Conservation (phyloP, 31 red algal genomes). For the Asparagopsis taxiformis region DNA sequence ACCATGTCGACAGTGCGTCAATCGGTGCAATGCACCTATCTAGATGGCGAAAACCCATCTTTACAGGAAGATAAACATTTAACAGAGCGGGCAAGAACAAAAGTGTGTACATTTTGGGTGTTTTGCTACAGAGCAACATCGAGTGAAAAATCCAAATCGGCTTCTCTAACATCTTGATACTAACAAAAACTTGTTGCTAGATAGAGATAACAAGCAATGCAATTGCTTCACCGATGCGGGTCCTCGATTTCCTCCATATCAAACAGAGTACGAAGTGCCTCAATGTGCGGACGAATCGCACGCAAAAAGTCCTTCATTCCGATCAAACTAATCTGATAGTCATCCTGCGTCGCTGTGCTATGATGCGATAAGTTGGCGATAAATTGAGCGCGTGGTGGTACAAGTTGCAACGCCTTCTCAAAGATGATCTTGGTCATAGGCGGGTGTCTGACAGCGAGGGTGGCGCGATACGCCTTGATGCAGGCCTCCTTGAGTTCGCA, state of each 20-base stretch:
- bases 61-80: no score
- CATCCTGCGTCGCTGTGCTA: conserved; percentile 6
- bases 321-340: conserved; percentile 17
- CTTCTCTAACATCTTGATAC: not conserved
- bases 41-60: no score
- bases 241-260: conserved; percentile 48
- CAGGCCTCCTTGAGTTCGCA: conserved; percentile 43
- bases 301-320: conserved; percentile 49
- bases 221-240: conserved; percentile 14
- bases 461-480: conserved; percentile 24
- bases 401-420: conserved; percentile 33
- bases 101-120: no score
- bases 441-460: conserved; percentile 38
- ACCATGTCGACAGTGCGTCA: no score
- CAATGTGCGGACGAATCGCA: conserved; percentile 23
- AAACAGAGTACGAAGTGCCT: conserved; percentile 27
- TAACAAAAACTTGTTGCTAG: not conserved
- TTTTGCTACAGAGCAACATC: no score
- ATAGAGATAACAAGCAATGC: not conserved
- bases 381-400: conserved; percentile 27
- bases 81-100: no score
- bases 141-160: no score
- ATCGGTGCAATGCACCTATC: no score
- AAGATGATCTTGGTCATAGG: conserved; percentile 37
- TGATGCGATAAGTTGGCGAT: conserved; percentile 13